Percentiles rank a stretch among this genome's conserved stretches.
phyloP scores from a whole-genome alignment of 345 rosid genomes.

The Gossypium ekmanianum region DNA sequence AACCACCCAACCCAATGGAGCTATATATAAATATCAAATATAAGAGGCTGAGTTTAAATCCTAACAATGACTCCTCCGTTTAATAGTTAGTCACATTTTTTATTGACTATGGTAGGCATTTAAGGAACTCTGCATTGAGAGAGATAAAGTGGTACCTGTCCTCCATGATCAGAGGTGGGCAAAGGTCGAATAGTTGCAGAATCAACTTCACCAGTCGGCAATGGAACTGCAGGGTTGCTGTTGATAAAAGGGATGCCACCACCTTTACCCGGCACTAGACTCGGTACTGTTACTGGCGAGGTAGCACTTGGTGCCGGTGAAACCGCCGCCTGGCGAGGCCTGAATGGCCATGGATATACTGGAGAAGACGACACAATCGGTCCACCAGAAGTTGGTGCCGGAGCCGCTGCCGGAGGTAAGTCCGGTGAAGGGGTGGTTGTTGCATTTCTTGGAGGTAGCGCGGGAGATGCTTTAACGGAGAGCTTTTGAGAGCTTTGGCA shows the following conservation, averaged over 20 bases:
- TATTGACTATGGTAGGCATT: no score
- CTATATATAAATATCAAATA: no score
- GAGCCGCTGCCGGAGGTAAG: constrained; percentile 33
- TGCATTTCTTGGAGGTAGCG: constrained; percentile 26
- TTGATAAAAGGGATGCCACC: constrained; percentile 81
- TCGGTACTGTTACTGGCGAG: constrained; percentile 41
- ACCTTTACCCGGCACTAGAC: constrained; percentile 49
- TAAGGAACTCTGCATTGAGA: no score
- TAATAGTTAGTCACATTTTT: no score
- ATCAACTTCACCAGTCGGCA: constrained; percentile 92
- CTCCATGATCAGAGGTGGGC: constrained; percentile 43
- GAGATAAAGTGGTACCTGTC: constrained; percentile 29
- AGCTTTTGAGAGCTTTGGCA: constrained; percentile 61
- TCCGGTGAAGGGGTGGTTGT: constrained; percentile 17
- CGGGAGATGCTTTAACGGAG: constrained; percentile 46
- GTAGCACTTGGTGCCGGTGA: constrained; percentile 54
- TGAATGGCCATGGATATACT: constrained; percentile 82
- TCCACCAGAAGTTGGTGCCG: constrained; percentile 60
- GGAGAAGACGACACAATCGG: constrained; percentile 55
- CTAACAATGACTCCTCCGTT: no score
- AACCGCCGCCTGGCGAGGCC: constrained; percentile 47
- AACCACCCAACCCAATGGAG: constrained; percentile 7
- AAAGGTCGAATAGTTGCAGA: constrained; percentile 77
- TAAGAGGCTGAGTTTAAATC: no score
- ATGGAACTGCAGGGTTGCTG: constrained; percentile 92